phyloP scores from a whole-genome alignment of 805 yeast genomes.

The Starmerella etchellsii region DNA sequence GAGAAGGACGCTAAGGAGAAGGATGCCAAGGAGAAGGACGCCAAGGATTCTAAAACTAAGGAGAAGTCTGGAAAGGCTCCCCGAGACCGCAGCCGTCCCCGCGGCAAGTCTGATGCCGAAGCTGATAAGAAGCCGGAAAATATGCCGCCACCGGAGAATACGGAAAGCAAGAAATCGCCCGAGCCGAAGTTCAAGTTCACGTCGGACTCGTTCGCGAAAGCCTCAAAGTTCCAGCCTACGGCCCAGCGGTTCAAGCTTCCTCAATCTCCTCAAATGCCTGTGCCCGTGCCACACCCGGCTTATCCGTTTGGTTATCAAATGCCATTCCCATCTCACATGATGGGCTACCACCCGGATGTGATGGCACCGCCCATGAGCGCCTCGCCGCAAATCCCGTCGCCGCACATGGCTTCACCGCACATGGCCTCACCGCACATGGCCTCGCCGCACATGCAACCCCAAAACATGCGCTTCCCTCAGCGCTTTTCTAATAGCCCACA shows the following conservation, averaged over 20 bases:
- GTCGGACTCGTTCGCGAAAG: slow-evolving; percentile 6
- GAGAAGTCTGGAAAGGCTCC: background rate
- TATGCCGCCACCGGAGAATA: no score
- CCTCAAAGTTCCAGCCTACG: slow-evolving; percentile 6
- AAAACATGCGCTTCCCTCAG: background rate
- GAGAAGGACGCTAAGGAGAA: no score
- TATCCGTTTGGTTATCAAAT: background rate
- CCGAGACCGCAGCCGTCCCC: no score
- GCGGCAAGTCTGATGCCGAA: no score
- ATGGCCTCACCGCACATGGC: background rate
- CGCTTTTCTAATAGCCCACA: no score
- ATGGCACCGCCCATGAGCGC: no score
- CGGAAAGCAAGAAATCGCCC: background rate
- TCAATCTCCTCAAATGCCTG: background rate
- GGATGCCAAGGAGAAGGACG: no score
- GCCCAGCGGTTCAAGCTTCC: no score
- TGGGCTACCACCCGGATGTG: background rate
- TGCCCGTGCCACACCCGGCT: background rate
- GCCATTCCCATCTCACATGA: background rate
- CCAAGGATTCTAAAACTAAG: no score
- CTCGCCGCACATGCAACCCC: background rate
- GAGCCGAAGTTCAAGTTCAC: slow-evolving; percentile 5
- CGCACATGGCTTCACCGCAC: background rate
- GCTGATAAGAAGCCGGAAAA: no score
- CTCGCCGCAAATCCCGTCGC: background rate